Evolutionary conservation across 2,329 filamentous ascomycete species (phyloP).

Genomic region (Sporothrix protearum): DNA sequence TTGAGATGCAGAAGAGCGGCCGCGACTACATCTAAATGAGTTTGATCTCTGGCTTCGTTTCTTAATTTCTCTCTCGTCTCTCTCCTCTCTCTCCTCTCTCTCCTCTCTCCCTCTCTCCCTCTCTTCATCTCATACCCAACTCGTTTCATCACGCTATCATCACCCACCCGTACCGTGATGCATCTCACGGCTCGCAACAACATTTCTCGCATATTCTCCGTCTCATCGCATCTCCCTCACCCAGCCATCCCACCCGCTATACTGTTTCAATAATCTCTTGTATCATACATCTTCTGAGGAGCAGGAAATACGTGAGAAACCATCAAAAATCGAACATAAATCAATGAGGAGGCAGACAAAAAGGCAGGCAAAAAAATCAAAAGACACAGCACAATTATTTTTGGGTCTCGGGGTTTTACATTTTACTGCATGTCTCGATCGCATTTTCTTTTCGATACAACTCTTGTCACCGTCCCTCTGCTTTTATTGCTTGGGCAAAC

Average conservation of each 20-base stretch:
- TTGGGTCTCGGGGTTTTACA: neutral
- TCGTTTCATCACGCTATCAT: neutral
- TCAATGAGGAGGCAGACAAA: neutral
- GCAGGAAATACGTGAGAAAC: neutral
- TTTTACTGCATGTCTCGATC: neutral
- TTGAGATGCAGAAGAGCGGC: slow-evolving; percentile 97
- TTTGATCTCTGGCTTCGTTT: neutral
- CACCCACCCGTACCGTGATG: neutral
- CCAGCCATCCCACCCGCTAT: neutral
- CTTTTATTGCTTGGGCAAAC: slow-evolving; percentile 7
- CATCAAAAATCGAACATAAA: neutral
- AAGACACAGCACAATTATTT: neutral
- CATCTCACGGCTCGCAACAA: neutral
- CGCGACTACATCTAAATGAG: slow-evolving; percentile 68
- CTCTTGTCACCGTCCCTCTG: neutral
- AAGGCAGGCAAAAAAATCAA: neutral
- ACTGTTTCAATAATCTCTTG: slow-evolving; percentile 8
- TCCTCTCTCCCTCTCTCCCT: neutral
- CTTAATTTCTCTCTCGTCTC: neutral
- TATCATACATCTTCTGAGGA: slow-evolving; percentile 10
- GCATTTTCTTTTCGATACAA: neutral
- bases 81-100: neutral
- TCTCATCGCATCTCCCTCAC: neutral
- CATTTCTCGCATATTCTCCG: neutral
- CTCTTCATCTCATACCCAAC: neutral